Base-by-base conservation (phyloP, 208 protist genomes). In the Hexamita inflata region DNA sequence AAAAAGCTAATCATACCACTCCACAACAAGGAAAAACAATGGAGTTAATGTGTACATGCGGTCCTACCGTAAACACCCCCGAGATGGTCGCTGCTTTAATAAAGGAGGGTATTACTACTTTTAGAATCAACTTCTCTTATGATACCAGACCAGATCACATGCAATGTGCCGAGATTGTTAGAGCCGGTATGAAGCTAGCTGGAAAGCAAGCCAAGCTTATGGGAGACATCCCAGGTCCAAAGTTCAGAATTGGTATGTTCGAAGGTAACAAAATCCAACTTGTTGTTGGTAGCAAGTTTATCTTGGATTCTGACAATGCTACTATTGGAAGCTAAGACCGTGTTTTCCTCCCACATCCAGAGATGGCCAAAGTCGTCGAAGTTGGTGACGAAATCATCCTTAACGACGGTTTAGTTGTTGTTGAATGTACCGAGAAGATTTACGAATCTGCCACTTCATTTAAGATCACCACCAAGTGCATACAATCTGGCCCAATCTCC, bases 71-170 rank as follows among this genome's bases (percentile, higher is more conserved):
- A 0, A 45, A 30, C 1, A 58, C 4, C 28, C n/a, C 24, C 13
- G 58, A 78, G 41, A 67, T 77, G 39, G n/a, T 83, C 29, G 1
- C 13, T 24, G 73, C 53, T 60, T 70, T 83, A 34, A 73, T 82
- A 32, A 29, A 26, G n/a, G 75, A 64, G 24, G 81, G 81, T 40
- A 41, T 80, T n/a, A 60, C 77, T 41, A 68, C 79, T 28, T 70
- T 81, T 57, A 66, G 81, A n/a, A 73, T 83, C 67, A 83, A 83
- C 75, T 79, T 81, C 28, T 83, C 81, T 24, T 79, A 83, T 53
- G 78, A 79, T 19, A 80, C 45, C 35, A 28, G 15, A 0, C 79
- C 66, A 1, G 73, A 82, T 32, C 79, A 81, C 60, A 77, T 74
- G 53, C 34, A 45, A 39, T 34, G 78, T 7, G 45, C 74, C 41